Evolutionary conservation across 495 filamentous ascomycete species (phyloP), one percentile per base, ranked within the genome.

Genomic region (Sabuloglossum arenarium): DNA sequence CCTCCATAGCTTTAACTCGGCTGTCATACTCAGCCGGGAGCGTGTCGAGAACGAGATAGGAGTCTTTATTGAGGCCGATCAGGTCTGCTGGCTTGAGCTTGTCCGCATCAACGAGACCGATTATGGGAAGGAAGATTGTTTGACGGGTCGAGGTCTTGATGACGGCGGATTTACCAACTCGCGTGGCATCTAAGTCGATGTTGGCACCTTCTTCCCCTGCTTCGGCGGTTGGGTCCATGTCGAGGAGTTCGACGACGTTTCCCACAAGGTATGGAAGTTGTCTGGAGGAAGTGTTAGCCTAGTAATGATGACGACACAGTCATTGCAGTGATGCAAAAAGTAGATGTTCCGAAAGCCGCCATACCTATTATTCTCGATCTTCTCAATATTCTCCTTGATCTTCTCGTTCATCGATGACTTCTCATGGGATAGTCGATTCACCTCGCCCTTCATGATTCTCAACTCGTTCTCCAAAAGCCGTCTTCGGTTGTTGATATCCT

Each of bases 71-170:
- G 45, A 99, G 88, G 70, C 91, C 91, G 59, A 99, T 97, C 39
- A 99, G 78, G 66, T 99, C 91, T 62, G 82, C 89, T 4, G 91
- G 91, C 71, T 88, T 91, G 46, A 99, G 78, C 62, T 84, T 82
- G 60, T 94, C 79, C 52, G 91, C 86, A 64, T 99, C 91, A 50
- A 99, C 91, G 19, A 99, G 81, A 59, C 91, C 91, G 62, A 99
- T 97, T 59, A 99, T 82, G 25, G 91, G 91, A 29, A 99, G 77
- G 76, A 97, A 99, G 68, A 99, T 99, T 47, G 91, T 99, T 71
- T 99, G 91, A 57, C 91, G 78, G 16, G 91, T 99, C 10, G 90
- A 96, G n/a, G 91, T 99, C 71, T 99, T 99, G 78, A 99, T 97
- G 65, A 99, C 93, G 42, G 93, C 91, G 6, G 90, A 96, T 69